A percentile compares a stretch with the other conserved stretches of the same genome.
phyloP scores from a whole-genome alignment of 345 rosid species.

The Mangifera indica region DNA sequence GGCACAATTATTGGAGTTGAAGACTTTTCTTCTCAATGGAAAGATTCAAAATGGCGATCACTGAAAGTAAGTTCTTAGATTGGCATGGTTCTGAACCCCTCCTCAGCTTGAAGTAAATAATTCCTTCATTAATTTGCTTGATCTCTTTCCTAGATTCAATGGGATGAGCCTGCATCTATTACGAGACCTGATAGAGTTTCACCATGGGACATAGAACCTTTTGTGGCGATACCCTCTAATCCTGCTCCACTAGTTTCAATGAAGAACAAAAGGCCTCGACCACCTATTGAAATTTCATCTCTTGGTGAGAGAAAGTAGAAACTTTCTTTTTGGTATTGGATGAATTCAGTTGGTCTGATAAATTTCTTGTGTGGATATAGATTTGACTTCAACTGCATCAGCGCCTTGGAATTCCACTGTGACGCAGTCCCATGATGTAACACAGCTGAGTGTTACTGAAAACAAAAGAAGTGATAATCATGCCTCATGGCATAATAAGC shows the following conservation, averaged over 20 bases:
- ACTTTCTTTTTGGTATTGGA: too few species aligned
- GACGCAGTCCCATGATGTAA: constrained; percentile 52
- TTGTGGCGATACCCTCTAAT: constrained; percentile 37
- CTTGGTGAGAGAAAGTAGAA: too few species aligned
- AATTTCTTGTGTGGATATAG: constrained; percentile 22
- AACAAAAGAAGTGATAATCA: constrained; percentile 46
- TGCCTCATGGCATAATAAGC: constrained; percentile 49
- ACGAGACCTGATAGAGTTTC: constrained; percentile 84
- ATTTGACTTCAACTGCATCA: constrained; percentile 47
- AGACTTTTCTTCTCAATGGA: constrained; percentile 76
- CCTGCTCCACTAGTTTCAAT: constrained; percentile 39
- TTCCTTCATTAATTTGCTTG: neutral
- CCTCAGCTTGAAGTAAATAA: neutral
- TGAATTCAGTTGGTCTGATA: too few species aligned
- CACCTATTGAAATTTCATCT: too few species aligned
- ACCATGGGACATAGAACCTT: constrained; percentile 91
- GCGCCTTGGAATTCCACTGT: constrained; percentile 55
- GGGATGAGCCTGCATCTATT: constrained; percentile 91
- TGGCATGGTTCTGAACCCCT: constrained; percentile 17
- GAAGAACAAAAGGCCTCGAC: constrained; percentile 80
- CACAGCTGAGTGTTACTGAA: constrained; percentile 41
- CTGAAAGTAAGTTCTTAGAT: constrained; percentile 50
- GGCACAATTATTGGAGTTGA: constrained; percentile 86
- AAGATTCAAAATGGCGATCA: constrained; percentile 81
- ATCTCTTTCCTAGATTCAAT: constrained; percentile 55